Conservation (phyloP, 2,329 filamentous ascomycete species). For the Penicillium rolfsii region DNA sequence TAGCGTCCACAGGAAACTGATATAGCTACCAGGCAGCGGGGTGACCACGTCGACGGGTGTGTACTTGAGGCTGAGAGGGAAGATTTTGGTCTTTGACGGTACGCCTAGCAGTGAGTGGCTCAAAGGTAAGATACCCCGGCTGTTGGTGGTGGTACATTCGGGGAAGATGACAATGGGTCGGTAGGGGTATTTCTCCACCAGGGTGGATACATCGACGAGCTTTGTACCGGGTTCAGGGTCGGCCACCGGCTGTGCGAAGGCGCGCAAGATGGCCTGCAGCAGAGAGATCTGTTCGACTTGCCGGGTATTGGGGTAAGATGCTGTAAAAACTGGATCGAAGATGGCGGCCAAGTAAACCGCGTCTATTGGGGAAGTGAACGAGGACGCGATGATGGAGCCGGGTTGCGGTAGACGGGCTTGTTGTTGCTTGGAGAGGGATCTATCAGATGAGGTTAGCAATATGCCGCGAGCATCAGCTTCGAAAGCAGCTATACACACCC, state of each 20-base stretch:
- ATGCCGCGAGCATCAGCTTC: background rate
- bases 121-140: slow-evolving; percentile 82
- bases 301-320: slow-evolving; percentile 74
- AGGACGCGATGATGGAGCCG: slow-evolving; percentile 82
- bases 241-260: slow-evolving; percentile 64
- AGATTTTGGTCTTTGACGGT: slow-evolving; percentile 72
- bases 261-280: slow-evolving; percentile 71
- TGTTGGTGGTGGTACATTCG: slow-evolving; percentile 93
- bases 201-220: slow-evolving; percentile 64
- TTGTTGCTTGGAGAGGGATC: slow-evolving; percentile 72
- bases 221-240: slow-evolving; percentile 51
- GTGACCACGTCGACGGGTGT: slow-evolving; percentile 88
- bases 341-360: slow-evolving; percentile 92
- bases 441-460: slow-evolving; percentile 27
- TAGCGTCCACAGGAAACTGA: slow-evolving; percentile 80
- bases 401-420: slow-evolving; percentile 74
- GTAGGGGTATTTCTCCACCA: slow-evolving; percentile 70
- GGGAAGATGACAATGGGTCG: slow-evolving; percentile 86
- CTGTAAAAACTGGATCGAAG: slow-evolving; percentile 93
- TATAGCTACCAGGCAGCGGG: slow-evolving; percentile 74
- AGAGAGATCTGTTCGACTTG: slow-evolving; percentile 78
- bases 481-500: slow-evolving; percentile 57
- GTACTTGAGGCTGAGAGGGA: slow-evolving; percentile 88
- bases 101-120: slow-evolving; percentile 74
- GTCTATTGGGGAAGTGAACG: slow-evolving; percentile 91